These are phyloP conservation scores for Rhodotorula diobovata DNA, from an alignment of 768 basidiomycete genomes.

Conservation along the genomic window DNA sequence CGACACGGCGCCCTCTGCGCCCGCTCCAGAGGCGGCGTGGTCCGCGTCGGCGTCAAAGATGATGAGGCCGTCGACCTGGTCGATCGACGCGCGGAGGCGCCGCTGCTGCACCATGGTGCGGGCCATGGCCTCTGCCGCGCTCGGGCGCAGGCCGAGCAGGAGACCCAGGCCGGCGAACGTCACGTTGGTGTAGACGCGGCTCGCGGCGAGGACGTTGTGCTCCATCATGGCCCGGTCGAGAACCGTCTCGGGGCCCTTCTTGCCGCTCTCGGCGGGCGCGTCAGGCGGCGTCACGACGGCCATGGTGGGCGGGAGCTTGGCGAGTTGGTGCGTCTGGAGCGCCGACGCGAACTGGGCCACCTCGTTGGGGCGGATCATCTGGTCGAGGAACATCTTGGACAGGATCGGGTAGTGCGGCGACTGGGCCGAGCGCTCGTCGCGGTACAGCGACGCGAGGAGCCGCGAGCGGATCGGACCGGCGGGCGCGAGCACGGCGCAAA, in stretches of 20 bases:
- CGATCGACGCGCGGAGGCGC: constrained; percentile 76
- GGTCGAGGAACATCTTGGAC: constrained; percentile 97
- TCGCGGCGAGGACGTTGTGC: constrained; percentile 93
- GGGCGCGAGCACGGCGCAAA: constrained; percentile 92
- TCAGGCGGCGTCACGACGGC: constrained; percentile 62
- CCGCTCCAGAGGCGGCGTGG: constrained; percentile 49
- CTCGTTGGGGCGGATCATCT: constrained; percentile 84
- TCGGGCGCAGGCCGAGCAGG: constrained; percentile 79
- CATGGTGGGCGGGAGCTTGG: constrained; percentile 76
- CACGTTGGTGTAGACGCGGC: constrained; percentile 96
- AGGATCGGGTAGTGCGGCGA: constrained; percentile 83
- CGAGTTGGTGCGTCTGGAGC: constrained; percentile 87
- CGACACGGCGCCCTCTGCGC: constrained; percentile 67
- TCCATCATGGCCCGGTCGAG: constrained; percentile 97
- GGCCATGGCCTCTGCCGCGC: constrained; percentile 94
- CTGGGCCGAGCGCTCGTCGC: constrained; percentile 81
- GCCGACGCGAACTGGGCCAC: constrained; percentile 82
- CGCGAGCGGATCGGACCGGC: constrained; percentile 95
- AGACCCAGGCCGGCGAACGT: constrained; percentile 89
- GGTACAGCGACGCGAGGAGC: constrained; percentile 81
- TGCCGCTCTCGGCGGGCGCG: constrained; percentile 49
- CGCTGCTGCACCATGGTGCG: constrained; percentile 98
- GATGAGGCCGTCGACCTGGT: constrained; percentile 90
- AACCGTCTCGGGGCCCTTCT: constrained; percentile 90
- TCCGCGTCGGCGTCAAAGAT: constrained; percentile 94